Conservation (phyloP, 2,329 filamentous ascomycete species). For the Diaporthe caulivora region DNA sequence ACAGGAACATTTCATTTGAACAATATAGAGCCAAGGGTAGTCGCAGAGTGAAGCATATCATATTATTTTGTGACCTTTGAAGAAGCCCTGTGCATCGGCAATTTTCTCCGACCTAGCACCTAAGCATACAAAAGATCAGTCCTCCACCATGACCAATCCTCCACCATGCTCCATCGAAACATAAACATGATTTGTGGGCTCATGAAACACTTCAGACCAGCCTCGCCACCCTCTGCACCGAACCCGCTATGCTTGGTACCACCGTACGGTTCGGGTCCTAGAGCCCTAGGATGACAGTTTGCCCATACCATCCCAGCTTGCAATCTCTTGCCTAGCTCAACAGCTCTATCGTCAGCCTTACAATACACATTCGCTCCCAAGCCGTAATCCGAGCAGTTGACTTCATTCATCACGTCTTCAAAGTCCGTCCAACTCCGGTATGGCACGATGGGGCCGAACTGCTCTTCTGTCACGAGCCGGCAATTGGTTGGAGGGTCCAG, state of each 20-base stretch:
- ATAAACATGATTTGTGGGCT: slow-evolving; percentile 6
- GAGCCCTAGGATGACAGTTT: slow-evolving; percentile 2
- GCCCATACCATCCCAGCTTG: slow-evolving; percentile 15
- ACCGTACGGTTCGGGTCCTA: slow-evolving; percentile 8
- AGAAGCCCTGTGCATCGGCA: too few species aligned
- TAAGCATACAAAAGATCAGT: neutral
- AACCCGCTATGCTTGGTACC: slow-evolving; percentile 11
- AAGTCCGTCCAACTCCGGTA: slow-evolving; percentile 3
- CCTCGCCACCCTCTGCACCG: slow-evolving; percentile 5
- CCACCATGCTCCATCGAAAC: slow-evolving; percentile 9
- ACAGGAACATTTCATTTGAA: too few species aligned
- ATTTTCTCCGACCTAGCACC: neutral
- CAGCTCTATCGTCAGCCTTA: neutral
- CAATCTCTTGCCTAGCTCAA: slow-evolving; percentile 2
- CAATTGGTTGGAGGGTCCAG: slow-evolving; percentile 1
- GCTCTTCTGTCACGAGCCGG: slow-evolving; percentile 5
- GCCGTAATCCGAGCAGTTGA: slow-evolving; percentile 10
- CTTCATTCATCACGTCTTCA: slow-evolving; percentile 1
- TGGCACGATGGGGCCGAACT: neutral
- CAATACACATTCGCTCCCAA: slow-evolving; percentile 6
- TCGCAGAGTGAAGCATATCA: too few species aligned
- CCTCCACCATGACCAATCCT: too few species aligned
- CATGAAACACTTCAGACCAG: slow-evolving; percentile 20
- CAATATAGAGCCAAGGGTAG: too few species aligned
- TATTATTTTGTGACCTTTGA: too few species aligned